Percentiles rank a stretch among this genome's conserved stretches.
phyloP scores from a whole-genome alignment of 177 flowering plant species.

The Vitis hybrid region DNA sequence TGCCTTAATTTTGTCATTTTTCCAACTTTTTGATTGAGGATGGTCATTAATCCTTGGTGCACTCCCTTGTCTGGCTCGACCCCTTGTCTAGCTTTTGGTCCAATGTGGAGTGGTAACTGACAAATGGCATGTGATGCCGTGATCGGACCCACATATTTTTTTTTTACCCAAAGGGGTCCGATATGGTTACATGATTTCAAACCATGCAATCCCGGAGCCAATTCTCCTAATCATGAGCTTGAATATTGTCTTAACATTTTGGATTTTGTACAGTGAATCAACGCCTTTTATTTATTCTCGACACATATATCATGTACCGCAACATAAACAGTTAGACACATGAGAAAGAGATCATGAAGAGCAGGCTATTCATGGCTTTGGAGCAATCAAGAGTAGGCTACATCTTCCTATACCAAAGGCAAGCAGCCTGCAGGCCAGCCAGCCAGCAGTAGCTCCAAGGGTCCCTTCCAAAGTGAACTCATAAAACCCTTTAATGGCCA shows the following conservation, averaged over 20 bases:
- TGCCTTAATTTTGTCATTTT: constrained; percentile 39
- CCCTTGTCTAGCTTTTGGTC: too few species aligned
- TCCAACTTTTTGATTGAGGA: constrained; percentile 1
- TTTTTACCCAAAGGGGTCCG: background rate
- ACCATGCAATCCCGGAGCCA: constrained; percentile 7
- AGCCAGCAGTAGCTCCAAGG: background rate
- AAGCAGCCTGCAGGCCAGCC: too few species aligned
- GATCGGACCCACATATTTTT: background rate
- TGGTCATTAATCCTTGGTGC: background rate
- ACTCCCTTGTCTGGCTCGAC: background rate
- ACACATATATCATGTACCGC: background rate
- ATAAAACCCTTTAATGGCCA: background rate
- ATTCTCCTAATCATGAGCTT: constrained; percentile 8
- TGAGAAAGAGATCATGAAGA: background rate
- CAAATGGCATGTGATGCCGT: background rate
- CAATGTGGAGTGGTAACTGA: too few species aligned
- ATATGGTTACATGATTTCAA: constrained; percentile 2
- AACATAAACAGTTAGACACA: background rate
- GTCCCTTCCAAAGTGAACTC: constrained; percentile 11
- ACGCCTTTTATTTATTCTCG: too few species aligned
- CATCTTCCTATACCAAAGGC: too few species aligned
- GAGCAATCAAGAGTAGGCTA: too few species aligned
- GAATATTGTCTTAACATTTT: constrained; percentile 5
- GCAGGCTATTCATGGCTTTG: too few species aligned
- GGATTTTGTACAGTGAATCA: background rate